Evolutionary conservation across 176 grass and related monocot genomes (phyloP), one percentile per base, ranked within the genome.

Genomic region (Oryza punctata): DNA sequence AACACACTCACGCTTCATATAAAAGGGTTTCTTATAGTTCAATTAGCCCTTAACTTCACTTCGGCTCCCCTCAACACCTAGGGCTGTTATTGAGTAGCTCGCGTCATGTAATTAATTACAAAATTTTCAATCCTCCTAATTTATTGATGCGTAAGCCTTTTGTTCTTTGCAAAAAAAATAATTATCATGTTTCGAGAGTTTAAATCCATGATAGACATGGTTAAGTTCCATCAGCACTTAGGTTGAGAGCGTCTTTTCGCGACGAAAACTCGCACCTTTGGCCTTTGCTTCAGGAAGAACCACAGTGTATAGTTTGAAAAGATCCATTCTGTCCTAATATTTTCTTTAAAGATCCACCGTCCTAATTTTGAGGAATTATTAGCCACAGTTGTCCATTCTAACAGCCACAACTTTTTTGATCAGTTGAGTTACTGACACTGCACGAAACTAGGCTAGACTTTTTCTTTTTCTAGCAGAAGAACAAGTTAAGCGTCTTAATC

Each of bases 331-430:
- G 18, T 21, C 50, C 50, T 54, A 19, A 19, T 54, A 19, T 54
- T 54, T 54, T 49, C 32, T 33, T 49, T 4, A 21, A 54, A 54
- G 50, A 54, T 21, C 50, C 50, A 54, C 19, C n/a, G 19, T 6
- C 18, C 50, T 46, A 72, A 70, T 78, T 65, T 14, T 1, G 28
- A 64, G 29, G 76, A 72, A 72, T 79, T 65, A 72, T 50, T 41
- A 65, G 41, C 14, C 57, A 72, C 84, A 73, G 14, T 52, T 86
- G 76, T 86, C n/a, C 43, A 18, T 65, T 65, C 59, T 65, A 40
- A 14, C 84, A 73, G 57, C 76, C 68, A 86, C 69, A 41, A 1
- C 10, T 73, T 73, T 68, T 81, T 43, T 21, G 3, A 41, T n/a
- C 50, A 65, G 68, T 40, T 29, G 41, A 47, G 15, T 85, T 72